Evolutionary conservation across 83 land plant species (phyloP).

Genomic region (Isoetes engelmannii): DNA sequence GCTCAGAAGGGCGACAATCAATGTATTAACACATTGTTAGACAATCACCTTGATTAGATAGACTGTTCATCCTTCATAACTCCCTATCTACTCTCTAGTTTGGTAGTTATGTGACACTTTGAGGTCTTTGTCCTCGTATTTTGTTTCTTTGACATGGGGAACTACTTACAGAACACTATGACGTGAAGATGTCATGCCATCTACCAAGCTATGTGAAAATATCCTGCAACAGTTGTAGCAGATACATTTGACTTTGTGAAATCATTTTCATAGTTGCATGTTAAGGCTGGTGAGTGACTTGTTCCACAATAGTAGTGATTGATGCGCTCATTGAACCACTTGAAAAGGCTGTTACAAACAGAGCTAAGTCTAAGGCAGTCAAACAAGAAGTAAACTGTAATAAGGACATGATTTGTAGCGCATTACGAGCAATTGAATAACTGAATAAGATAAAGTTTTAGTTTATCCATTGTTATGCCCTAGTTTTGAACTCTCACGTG

Average conservation of each 20-base stretch:
- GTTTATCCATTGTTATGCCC: not conserved
- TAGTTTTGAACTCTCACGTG: not conserved
- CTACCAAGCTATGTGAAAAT: conserved; percentile 95
- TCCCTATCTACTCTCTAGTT: conserved; percentile 75
- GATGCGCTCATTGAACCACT: conserved; percentile 92
- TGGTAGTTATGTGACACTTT: conserved; percentile 63
- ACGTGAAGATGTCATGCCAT: conserved; percentile 99
- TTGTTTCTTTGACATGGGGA: not conserved
- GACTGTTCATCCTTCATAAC: conserved; percentile 82
- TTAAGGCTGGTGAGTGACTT: conserved; percentile 8
- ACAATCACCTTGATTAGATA: conserved; percentile 88
- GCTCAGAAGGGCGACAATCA: conserved; percentile 89
- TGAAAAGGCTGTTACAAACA: conserved; percentile 80
- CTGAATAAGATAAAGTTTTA: conserved; percentile 75
- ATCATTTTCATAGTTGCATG: not conserved
- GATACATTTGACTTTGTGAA: conserved; percentile 33
- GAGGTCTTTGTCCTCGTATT: not conserved
- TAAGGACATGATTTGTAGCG: conserved; percentile 98
- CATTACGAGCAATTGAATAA: conserved; percentile 86
- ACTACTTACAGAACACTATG: conserved; percentile 83
- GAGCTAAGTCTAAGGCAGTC: conserved; percentile 89
- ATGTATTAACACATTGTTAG: conserved; percentile 92
- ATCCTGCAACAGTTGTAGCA: conserved; percentile 85
- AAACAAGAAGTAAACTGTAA: conserved; percentile 98
- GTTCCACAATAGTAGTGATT: conserved; percentile 42